These are phyloP conservation scores for Davidsoniella virescens DNA, from an alignment of 2,329 filamentous ascomycete species.

Conservation along the genomic window DNA sequence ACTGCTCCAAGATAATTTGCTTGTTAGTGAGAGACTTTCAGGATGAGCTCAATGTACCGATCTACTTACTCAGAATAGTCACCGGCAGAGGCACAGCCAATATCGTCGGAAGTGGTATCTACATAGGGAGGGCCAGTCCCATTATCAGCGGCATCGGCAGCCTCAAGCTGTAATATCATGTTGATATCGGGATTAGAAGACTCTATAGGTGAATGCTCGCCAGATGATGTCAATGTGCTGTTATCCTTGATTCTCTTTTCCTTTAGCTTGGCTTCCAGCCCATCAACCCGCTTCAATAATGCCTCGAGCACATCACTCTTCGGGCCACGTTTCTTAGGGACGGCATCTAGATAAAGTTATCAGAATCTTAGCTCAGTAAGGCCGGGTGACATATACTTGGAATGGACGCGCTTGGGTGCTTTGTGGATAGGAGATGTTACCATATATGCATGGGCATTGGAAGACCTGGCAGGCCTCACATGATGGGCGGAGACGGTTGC, in stretches of 20 bases:
- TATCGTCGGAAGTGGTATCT: too few relatives aligned
- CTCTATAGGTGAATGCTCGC: conserved; percentile 15
- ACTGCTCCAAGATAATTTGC: neutral
- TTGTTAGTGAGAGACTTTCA: neutral
- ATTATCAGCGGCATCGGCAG: too few relatives aligned
- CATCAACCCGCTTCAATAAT: conserved; percentile 69
- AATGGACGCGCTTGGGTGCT: neutral
- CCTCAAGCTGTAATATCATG: neutral
- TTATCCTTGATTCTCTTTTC: conserved; percentile 33
- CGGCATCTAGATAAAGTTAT: conserved; percentile 43
- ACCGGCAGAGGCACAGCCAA: too few relatives aligned
- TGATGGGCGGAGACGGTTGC: conserved; percentile 66
- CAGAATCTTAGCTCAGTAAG: neutral
- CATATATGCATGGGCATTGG: conserved; percentile 75
- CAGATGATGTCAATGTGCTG: too few relatives aligned
- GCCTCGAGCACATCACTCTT: conserved; percentile 84
- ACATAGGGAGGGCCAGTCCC: too few relatives aligned
- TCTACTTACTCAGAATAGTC: too few relatives aligned
- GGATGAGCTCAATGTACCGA: too few relatives aligned
- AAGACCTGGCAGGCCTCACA: conserved; percentile 85
- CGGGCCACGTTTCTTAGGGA: conserved; percentile 77
- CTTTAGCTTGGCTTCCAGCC: conserved; percentile 64
- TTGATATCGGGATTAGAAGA: conserved; percentile 13
- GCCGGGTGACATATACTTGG: conserved; percentile 9
- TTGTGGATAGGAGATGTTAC: conserved; percentile 31